Conservation (phyloP, 2,329 filamentous ascomycete genomes). For the Arachnomyces sp. region DNA sequence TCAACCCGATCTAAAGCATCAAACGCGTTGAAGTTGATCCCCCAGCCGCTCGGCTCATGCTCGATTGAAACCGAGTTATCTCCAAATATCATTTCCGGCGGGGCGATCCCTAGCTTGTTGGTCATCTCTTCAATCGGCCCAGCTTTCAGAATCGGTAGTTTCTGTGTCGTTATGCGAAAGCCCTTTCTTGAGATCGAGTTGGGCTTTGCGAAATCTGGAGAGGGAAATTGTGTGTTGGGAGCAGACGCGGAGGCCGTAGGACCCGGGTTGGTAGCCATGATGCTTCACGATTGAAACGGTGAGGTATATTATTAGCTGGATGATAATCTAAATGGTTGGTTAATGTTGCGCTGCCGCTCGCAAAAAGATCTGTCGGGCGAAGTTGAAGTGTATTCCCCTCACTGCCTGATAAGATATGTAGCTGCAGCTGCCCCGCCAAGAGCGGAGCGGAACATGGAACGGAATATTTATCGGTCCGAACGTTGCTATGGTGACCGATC, state of each 20-base stretch:
- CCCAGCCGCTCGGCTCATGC: conserved; percentile 70
- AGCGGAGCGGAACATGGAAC: background rate
- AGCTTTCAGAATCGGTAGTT: conserved; percentile 90
- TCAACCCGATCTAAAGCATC: conserved; percentile 86
- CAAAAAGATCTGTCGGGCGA: background rate
- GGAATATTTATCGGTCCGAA: background rate
- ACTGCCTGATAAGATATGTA: conserved; percentile 8
- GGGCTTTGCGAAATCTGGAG: conserved; percentile 37
- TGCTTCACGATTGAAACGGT: conserved; percentile 7
- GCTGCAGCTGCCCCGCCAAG: conserved; percentile 1
- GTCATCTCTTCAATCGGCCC: conserved; percentile 83
- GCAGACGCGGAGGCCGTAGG: conserved; percentile 10
- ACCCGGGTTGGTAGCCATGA: conserved; percentile 3
- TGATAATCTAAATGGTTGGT: conserved; percentile 7
- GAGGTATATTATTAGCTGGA: conserved; percentile 3
- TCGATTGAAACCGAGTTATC: conserved; percentile 77
- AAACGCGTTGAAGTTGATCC: conserved; percentile 71
- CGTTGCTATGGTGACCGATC: conserved; percentile 2
- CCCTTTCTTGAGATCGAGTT: conserved; percentile 55
- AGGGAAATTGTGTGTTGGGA: conserved; percentile 49
- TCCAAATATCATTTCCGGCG: conserved; percentile 98
- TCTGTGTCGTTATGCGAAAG: conserved; percentile 74
- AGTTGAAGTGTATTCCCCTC: background rate
- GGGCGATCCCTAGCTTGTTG: conserved; percentile 68
- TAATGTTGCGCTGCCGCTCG: too few relatives aligned